These are phyloP conservation scores for Eimeria acervulina DNA, from an alignment of 169 alveolate genomes.

Conservation along the genomic window DNA sequence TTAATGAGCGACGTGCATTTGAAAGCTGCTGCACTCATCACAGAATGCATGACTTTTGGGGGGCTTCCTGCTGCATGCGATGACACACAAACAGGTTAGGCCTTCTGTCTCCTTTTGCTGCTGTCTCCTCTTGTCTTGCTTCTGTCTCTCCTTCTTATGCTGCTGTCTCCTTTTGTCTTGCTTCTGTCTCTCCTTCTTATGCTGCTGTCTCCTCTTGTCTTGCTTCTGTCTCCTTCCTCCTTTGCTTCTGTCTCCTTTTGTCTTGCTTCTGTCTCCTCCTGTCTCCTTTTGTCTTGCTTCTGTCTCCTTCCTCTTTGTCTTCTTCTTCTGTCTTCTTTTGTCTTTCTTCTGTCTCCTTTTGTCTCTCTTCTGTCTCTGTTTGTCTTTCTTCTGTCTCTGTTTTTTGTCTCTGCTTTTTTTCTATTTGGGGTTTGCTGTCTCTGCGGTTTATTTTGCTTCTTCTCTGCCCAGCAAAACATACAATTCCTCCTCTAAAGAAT, in stretches of 20 bases:
- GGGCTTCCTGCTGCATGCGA: conserved; percentile 33
- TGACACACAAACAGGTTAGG: conserved; percentile 34
- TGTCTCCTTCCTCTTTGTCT: too few species aligned
- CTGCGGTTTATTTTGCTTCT: background rate
- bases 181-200: too few species aligned
- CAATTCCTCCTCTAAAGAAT: background rate
- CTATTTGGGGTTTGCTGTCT: background rate
- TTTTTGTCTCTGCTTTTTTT: background rate
- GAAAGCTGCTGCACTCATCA: background rate
- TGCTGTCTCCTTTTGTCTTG: too few species aligned
- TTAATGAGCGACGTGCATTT: background rate
- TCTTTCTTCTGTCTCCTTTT: background rate
- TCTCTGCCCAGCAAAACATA: background rate
- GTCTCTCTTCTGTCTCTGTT: background rate
- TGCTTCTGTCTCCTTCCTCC: too few species aligned
- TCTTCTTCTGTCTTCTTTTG: background rate
- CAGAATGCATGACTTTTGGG: conserved; percentile 15
- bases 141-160: too few species aligned
- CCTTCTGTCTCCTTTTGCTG: background rate
- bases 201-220: too few species aligned
- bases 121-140: background rate
- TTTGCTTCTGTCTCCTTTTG: background rate
- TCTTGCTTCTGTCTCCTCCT: background rate
- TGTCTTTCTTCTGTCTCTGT: background rate
- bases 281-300: too few species aligned